Base-by-base conservation (phyloP, 495 filamentous ascomycete genomes). In the Tuber indicum region DNA sequence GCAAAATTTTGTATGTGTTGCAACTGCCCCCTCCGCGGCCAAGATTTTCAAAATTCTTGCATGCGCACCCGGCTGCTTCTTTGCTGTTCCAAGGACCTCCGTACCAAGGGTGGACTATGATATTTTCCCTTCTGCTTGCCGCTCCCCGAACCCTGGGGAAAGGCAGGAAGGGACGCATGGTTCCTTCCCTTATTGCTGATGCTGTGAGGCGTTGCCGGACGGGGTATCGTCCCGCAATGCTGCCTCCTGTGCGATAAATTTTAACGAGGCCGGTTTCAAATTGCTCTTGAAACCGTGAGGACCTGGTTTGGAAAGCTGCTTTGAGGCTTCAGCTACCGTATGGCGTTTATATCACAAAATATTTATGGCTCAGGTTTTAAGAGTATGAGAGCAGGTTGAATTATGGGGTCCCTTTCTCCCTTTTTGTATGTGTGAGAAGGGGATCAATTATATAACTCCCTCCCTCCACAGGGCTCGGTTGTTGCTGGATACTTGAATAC, bases 141-240 rank as follows among this genome's bases (percentile, higher is more conserved):
- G n/a, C 46, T 39, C 74, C 66, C 73, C 62, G 72, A 70, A 72
- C 49, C 71, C 77, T 58, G 52, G 78, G 72, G 78, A 78, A 78
- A 73, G 73, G 52, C 72, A 75, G 78, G 74, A 73, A 72, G 45
- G 73, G 44, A 66, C 42, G 78, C 78, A 79, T 73, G 72, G 75
- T 75, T 78, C 78, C 75, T 32, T 77, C 71, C 71, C 49, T 44
- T 70, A 42, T 66, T 58, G 66, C 73, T 73, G 78, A 71, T 74
- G 72, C 47, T 49, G 47, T 23, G 47, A 23, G 47, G 47, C 19
- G 73, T 79, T 42, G 78, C 49, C 74, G 21, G 70, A 72, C 66
- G 75, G 73, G 73, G 76, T 71, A 23, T 52, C 76, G 78, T 74
- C 74, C 73, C 76, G 76, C 71, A 32, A 44, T 69, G 70, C 74